Base-by-base conservation (phyloP, 208 protist genomes). In the Crithidia thermophila region DNA sequence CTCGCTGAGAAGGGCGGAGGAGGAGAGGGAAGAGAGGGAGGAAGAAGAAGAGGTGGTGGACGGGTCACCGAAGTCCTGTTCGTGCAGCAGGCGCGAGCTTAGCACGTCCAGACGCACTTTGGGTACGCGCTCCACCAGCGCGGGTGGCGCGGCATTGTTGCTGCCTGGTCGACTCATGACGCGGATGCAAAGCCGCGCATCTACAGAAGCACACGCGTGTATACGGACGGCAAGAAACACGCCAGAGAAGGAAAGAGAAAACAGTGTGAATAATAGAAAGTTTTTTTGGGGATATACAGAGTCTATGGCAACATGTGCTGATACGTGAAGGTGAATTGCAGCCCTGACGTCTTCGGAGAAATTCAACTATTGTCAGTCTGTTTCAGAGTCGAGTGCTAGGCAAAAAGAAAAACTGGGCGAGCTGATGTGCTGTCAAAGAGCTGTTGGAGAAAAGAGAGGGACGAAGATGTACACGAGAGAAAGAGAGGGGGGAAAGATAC, bases 41-140 rank as follows among this genome's bases (percentile, higher is more conserved):
- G 58, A 52, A 33, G 58, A 37, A 0, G 45, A 53, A 20, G 59
- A 49, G 21, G 60, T 47, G 3, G 57, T 34, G 7, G 72, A 77
- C 11, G 60, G 23, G 4, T 49, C 63, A 6, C 34, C 30, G 28
- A 71, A 51, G 52, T 72, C 67, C 14, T 47, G 47, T 0, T 75
- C 75, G 9, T 72, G 59, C 13, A 86, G 34, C 7, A 79, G 51
- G 34, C 77, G 77, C 10, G 77, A 82, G 9, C 77, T 65, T 27
- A 90, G 63, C 28, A 85, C 70, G 14, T 90, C 77, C 1, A 79
- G 36, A 53, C 55, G 61, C 40, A 75, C 53, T 47, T 69, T 68
- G 56, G 71, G 69, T 36, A 79, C 45, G 0, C 74, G 81, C 14
- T 74, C 72, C 39, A 13, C 67, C n/a, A n/a, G n/a, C n/a, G n/a